Conservation (phyloP, 164 flowering plant genomes). For the Magnolia kwangsiensis region DNA sequence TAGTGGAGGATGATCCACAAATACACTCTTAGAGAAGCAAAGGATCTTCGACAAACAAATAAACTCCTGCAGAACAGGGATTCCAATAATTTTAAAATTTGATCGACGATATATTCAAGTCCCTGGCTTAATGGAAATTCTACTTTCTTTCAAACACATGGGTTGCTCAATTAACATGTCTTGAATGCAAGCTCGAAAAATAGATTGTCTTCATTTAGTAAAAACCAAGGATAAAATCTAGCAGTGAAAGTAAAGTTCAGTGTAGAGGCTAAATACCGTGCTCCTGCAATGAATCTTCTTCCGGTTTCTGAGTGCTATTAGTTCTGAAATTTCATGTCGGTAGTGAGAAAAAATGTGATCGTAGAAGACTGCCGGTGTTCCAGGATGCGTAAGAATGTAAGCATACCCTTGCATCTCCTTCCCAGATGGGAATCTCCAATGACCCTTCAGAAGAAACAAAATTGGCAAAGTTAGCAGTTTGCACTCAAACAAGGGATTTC, state of each 20-base stretch:
- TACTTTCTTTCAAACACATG: no score
- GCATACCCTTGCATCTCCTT: conserved; percentile 99
- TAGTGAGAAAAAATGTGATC: conserved; percentile 81
- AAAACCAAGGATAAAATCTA: no score
- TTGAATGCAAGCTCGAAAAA: no score
- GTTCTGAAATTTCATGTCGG: conserved; percentile 52
- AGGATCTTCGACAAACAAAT: no score
- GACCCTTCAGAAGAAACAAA: conserved; percentile 55
- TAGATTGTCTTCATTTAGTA: no score
- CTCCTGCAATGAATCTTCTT: conserved; percentile 81
- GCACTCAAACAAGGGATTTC: background rate
- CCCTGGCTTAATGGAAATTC: no score
- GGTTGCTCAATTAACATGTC: no score
- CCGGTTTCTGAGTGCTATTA: conserved; percentile 65
- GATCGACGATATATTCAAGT: no score
- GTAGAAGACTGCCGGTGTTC: conserved; percentile 89
- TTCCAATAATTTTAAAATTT: no score
- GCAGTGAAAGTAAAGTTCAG: background rate
- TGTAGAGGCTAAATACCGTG: conserved; percentile 45
- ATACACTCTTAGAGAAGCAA: no score
- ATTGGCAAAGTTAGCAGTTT: conserved; percentile 4
- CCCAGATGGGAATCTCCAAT: conserved; percentile 97
- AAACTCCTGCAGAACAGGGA: no score
- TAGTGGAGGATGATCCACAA: no score
- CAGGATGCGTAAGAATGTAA: conserved; percentile 94